Evolutionary conservation across 768 basidiomycete genomes (phyloP), one percentile per base, ranked within the genome.

Genomic region (Pholiota molesta): DNA sequence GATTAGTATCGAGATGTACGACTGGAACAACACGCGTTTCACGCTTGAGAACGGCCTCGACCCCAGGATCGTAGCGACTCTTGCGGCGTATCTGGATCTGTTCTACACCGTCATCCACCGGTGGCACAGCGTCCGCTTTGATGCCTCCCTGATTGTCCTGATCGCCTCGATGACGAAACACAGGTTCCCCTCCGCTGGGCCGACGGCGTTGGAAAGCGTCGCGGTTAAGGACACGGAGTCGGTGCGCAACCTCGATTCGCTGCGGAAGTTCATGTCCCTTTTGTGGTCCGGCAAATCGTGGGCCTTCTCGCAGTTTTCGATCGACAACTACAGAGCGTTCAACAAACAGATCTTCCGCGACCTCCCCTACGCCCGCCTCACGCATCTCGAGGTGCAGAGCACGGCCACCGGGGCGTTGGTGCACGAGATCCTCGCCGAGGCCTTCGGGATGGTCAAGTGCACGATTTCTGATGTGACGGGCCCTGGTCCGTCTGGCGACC

Each of bases 341-440:
- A 42, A 56, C 40, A 56, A 56, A 26, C 55, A 56, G 55, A 44
- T 56, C 26, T 56, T 56, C 40, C 55, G 26, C 16, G 55, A 56
- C 40, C 40, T 56, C 8, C 55, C 55, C n/a, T 56, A 56, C 55
- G 17, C 55, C 26, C 55, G 55, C 21, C 55, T 56, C 39, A 56
- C 55, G 21, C 55, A 56, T 37, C 55, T 56, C 3, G 55, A 56
- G 11, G 55, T 56, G 3, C 39, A 56, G 26, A 56, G 55, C 55
- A 56, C 55, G 6, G 55, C 42, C 55, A 56, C 39, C 10, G 55
- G 14, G 5, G 55, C 55, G 7, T 31, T 56, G 40, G 28, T 56
- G 11, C 55, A 56, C 26, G 55, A 56, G 42, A 56, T 56, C 23
- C 55, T 56, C 14, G 19, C 55, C 19, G 55, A 56, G 14, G 55